These are phyloP conservation scores for Mycogone perniciosa DNA, from an alignment of 2,329 filamentous ascomycete species.

Conservation along the genomic window DNA sequence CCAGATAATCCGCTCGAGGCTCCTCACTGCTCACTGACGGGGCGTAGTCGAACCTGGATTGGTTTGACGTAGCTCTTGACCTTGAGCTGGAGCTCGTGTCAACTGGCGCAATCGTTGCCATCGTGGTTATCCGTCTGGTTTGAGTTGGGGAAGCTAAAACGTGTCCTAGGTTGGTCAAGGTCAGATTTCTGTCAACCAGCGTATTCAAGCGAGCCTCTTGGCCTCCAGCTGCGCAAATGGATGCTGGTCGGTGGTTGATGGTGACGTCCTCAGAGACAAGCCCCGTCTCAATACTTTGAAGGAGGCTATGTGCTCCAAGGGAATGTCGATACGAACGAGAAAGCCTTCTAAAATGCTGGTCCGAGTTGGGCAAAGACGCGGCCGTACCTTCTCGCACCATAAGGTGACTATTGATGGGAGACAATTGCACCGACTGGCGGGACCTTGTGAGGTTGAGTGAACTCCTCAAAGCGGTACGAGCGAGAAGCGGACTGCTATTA, in stretches of 20 bases:
- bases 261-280: not conserved
- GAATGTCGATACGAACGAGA: not conserved
- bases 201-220: conserved; percentile 1
- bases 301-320: not conserved
- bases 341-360: conserved; percentile 2
- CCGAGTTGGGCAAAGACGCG: conserved; percentile 1
- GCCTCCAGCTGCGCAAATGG: not conserved
- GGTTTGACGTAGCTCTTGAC: conserved; percentile 12
- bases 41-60: conserved; percentile 20
- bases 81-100: not conserved
- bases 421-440: not conserved
- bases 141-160: not conserved
- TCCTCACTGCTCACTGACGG: conserved; percentile 18
- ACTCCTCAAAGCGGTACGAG: not conserved
- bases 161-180: not conserved
- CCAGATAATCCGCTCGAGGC: conserved; percentile 6
- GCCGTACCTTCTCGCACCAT: not conserved
- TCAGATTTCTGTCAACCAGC: conserved; percentile 1
- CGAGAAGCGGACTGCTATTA: conserved; percentile 3
- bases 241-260: conserved; percentile 2
- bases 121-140: not conserved
- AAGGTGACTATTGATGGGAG: not conserved
- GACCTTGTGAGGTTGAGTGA: not conserved
- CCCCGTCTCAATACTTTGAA: not conserved
- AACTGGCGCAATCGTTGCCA: conserved; percentile 1